Conservation (phyloP, 2,329 filamentous ascomycete genomes). For the Talaromyces sp. region DNA sequence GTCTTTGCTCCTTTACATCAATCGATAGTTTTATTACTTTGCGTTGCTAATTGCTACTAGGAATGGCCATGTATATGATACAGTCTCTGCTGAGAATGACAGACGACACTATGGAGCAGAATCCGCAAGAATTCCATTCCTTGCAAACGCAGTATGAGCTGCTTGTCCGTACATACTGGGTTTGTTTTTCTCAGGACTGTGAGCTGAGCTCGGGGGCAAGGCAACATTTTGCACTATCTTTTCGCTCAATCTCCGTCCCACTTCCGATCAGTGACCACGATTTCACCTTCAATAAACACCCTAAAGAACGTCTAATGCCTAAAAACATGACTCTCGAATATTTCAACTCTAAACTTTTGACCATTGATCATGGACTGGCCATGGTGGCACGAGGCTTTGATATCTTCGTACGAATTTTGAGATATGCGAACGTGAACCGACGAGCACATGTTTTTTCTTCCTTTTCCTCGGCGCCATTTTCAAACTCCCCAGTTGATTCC, state of each 20-base stretch:
- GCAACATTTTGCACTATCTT: slow-evolving; percentile 33
- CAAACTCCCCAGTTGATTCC: not conserved
- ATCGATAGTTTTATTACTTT: not conserved
- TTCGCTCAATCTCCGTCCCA: slow-evolving; percentile 32
- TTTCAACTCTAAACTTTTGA: slow-evolving; percentile 23
- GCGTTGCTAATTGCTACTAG: slow-evolving; percentile 15
- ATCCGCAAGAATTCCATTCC: slow-evolving; percentile 28
- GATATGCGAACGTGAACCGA: slow-evolving; percentile 33
- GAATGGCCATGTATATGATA: slow-evolving; percentile 36
- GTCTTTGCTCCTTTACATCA: not conserved
- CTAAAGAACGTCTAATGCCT: slow-evolving; percentile 23
- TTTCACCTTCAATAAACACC: slow-evolving; percentile 26
- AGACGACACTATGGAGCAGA: slow-evolving; percentile 33
- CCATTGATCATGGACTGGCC: slow-evolving; percentile 29
- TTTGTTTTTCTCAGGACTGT: slow-evolving; percentile 33
- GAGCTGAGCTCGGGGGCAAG: slow-evolving; percentile 32
- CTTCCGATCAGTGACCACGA: slow-evolving; percentile 32
- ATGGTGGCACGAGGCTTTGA: slow-evolving; percentile 34
- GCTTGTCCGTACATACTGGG: slow-evolving; percentile 34
- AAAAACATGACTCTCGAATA: slow-evolving; percentile 6
- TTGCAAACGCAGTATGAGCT: slow-evolving; percentile 32
- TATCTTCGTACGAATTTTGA: slow-evolving; percentile 31
- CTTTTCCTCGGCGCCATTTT: not conserved
- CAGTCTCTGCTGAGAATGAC: slow-evolving; percentile 32
- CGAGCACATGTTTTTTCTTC: slow-evolving; percentile 19